A percentile compares a stretch with the other conserved stretches of the same genome.
Conservation (phyloP, 2,329 filamentous ascomycete species). For the Microsporum canis region DNA sequence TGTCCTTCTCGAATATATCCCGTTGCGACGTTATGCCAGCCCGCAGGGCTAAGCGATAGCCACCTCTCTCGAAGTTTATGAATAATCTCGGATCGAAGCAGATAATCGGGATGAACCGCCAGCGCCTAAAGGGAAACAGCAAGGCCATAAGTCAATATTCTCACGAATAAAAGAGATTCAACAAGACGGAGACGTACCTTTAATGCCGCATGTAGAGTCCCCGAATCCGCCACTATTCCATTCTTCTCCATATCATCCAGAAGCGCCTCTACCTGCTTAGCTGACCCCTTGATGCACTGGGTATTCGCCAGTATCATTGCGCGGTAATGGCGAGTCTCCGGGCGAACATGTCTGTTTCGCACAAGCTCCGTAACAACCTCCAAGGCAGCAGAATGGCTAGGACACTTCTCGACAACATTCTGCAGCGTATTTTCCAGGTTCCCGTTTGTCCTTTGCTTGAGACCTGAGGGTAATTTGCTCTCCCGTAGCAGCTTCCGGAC, state of each 20-base stretch:
- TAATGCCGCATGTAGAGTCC: constrained; percentile 60
- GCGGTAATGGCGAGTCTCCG: constrained; percentile 48
- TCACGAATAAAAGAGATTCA: not conserved
- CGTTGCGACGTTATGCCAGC: constrained; percentile 56
- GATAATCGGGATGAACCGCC: constrained; percentile 74
- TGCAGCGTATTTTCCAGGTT: constrained; percentile 24
- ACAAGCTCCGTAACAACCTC: constrained; percentile 31
- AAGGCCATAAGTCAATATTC: not conserved
- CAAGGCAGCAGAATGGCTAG: constrained; percentile 20
- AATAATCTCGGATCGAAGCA: constrained; percentile 60
- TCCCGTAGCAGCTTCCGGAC: constrained; percentile 4
- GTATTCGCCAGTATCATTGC: constrained; percentile 63
- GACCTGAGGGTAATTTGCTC: constrained; percentile 14
- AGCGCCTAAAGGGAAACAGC: constrained; percentile 42
- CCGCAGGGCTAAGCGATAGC: constrained; percentile 51
- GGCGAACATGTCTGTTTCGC: constrained; percentile 26
- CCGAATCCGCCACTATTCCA: constrained; percentile 51
- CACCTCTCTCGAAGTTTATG: constrained; percentile 55
- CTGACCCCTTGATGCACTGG: constrained; percentile 53
- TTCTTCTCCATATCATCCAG: constrained; percentile 59
- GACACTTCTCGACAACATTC: constrained; percentile 16
- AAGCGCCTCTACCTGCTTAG: constrained; percentile 50
- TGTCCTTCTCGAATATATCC: constrained; percentile 71
- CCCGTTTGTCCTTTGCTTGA: constrained; percentile 15
- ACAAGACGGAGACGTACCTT: constrained; percentile 38